Evolutionary conservation across 2,329 filamentous ascomycete genomes (phyloP).

Genomic region (Botryotinia globosa): DNA sequence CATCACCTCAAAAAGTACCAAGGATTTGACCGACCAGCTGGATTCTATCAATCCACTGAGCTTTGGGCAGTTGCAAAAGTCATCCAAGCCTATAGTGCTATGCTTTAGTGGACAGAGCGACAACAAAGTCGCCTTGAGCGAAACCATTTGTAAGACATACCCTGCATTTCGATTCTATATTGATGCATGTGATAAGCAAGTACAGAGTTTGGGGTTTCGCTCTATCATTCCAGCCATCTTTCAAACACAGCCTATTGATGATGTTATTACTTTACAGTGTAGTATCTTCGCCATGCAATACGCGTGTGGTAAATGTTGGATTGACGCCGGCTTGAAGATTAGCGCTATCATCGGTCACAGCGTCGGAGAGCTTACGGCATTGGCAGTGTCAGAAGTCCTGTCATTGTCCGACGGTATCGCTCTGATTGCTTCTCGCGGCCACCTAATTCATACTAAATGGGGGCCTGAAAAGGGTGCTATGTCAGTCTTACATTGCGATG

Average conservation of each 20-base stretch:
- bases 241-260: slow-evolving; percentile 7
- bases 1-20: background rate
- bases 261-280: slow-evolving; percentile 24
- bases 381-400: slow-evolving; percentile 34
- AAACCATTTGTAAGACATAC: slow-evolving; percentile 10
- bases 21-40: background rate
- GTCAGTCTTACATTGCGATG: too few species aligned
- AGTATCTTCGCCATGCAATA: slow-evolving; percentile 28
- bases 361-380: slow-evolving; percentile 42
- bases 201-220: slow-evolving; percentile 14
- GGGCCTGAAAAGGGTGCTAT: background rate
- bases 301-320: slow-evolving; percentile 25
- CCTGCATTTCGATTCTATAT: slow-evolving; percentile 23
- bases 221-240: slow-evolving; percentile 27
- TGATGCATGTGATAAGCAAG: slow-evolving; percentile 20
- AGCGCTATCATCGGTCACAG: slow-evolving; percentile 40
- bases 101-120: slow-evolving; percentile 36
- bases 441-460: slow-evolving; percentile 32
- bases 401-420: slow-evolving; percentile 20
- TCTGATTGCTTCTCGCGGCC: slow-evolving; percentile 37
- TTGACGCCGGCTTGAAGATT: slow-evolving; percentile 23
- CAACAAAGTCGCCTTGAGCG: slow-evolving; percentile 20
- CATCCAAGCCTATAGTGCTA: slow-evolving; percentile 37
- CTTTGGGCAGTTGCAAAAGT: background rate
- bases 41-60: background rate